phyloP scores from a whole-genome alignment of 2,329 filamentous ascomycete genomes.

The Talaromyces pinophilus region DNA sequence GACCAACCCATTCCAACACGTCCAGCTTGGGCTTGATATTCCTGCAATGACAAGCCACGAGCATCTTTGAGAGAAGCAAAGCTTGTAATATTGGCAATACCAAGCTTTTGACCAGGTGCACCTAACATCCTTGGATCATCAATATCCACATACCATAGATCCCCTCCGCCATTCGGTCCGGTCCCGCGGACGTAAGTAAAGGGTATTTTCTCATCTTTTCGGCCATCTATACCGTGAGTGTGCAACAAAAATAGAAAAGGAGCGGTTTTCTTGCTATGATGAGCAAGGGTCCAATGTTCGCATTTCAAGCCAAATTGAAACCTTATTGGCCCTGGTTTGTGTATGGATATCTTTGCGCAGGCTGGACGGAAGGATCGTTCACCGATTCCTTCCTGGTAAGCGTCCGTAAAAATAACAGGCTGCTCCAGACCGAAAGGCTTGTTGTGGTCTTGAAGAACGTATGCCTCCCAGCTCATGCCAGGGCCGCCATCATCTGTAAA shows the following conservation, averaged over 20 bases:
- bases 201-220: slow-evolving; percentile 67
- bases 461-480: slow-evolving; percentile 75
- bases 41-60: slow-evolving; percentile 53
- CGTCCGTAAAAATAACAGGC: slow-evolving; percentile 51
- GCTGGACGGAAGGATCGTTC: slow-evolving; percentile 63
- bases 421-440: slow-evolving; percentile 46
- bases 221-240: slow-evolving; percentile 66
- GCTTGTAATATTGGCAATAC: slow-evolving; percentile 62
- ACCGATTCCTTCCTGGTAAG: slow-evolving; percentile 52
- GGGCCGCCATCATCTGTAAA: slow-evolving; percentile 70
- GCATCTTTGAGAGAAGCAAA: slow-evolving; percentile 54
- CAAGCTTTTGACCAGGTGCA: slow-evolving; percentile 66
- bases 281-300: slow-evolving; percentile 75
- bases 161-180: slow-evolving; percentile 63
- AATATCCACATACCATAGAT: slow-evolving; percentile 80
- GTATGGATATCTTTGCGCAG: slow-evolving; percentile 61
- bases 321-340: slow-evolving; percentile 60
- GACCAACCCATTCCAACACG: slow-evolving; percentile 53
- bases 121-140: slow-evolving; percentile 63
- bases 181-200: slow-evolving; percentile 56
- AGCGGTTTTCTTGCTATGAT: slow-evolving; percentile 63
- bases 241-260: slow-evolving; percentile 70
- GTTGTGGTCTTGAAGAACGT: slow-evolving; percentile 64
- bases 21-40: slow-evolving; percentile 52
- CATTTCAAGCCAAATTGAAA: slow-evolving; percentile 82